Conservation (phyloP, 805 yeast species). For the Blastobotrys mokoenaii region DNA sequence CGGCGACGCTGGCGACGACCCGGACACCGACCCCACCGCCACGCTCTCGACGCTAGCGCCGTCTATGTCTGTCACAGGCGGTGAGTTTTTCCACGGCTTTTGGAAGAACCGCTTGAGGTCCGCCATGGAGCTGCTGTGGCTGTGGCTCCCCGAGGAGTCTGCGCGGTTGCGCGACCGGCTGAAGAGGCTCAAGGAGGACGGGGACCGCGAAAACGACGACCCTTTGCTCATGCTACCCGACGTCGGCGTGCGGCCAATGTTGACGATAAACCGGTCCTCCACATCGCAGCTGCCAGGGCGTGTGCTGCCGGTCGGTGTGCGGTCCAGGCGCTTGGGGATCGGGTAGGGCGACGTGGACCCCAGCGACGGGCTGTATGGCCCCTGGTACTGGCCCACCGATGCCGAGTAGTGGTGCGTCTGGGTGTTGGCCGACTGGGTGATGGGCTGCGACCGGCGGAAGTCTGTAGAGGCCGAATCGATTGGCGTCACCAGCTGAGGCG, state of each 20-base stretch:
- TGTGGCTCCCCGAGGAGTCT: slow-evolving; percentile 23
- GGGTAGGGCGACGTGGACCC: not conserved
- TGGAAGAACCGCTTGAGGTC: slow-evolving; percentile 41
- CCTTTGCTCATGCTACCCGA: slow-evolving; percentile 42
- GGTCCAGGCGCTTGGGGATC: slow-evolving; percentile 10
- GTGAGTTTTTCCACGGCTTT: slow-evolving; percentile 28
- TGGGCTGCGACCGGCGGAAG: not conserved
- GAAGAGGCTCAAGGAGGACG: slow-evolving; percentile 30
- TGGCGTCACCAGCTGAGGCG: not conserved
- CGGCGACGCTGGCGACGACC: slow-evolving; percentile 18
- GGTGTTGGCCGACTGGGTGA: not conserved
- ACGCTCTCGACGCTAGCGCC: not conserved
- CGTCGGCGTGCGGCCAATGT: slow-evolving; percentile 22
- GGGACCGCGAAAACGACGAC: slow-evolving; percentile 19
- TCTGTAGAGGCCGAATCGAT: not conserved
- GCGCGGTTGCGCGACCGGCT: slow-evolving; percentile 29
- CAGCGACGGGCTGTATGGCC: not conserved
- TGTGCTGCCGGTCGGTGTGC: slow-evolving; percentile 12
- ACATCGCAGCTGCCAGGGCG: slow-evolving; percentile 35
- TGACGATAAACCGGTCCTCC: slow-evolving; percentile 81
- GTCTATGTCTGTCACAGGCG: not conserved
- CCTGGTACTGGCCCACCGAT: not conserved
- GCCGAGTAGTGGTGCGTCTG: not conserved
- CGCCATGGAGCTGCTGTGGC: slow-evolving; percentile 20
- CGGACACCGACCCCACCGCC: slow-evolving; percentile 2